Evolutionary conservation across 2,329 filamentous ascomycete species (phyloP), one percentile per base, ranked within the genome.

Genomic region (Myriosclerotinia duriaeana): DNA sequence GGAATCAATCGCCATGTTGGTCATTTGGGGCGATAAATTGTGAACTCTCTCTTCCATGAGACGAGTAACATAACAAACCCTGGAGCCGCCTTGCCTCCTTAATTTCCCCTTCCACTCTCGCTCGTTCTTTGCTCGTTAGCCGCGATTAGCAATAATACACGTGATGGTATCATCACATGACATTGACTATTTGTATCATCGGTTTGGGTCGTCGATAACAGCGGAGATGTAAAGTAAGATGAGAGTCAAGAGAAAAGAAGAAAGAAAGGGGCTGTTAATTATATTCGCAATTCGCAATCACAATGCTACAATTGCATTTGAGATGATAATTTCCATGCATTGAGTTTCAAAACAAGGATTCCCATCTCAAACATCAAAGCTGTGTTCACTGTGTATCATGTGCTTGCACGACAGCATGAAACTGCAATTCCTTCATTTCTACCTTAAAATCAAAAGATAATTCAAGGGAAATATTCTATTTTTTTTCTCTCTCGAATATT

Each of bases 341-440:
- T 64, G 42, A 46, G 26, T 46, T 53, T 36, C n/a, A n/a, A 58
- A 65, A 58, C 53, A 34, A 58, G 62, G 62, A 58, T 59, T 44
- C 17, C 53, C 62, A 53, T 59, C 50, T 52, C n/a, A 46, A 58
- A 38, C 12, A n/a, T 48, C 30, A 48, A 42, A 53, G 62, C 44
- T 30, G 34, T 50, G 53, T 59, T 65, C 53, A 56, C 62, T n/a
- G 26, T 48, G 62, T 42, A 65, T 64, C 40, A 38, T 64, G 61
- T 54, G 38, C 61, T 56, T 26, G 61, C 20, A 42, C 12, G 34
- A 50, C 40, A 64, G 20, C 38, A 50, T 65, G 62, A 58, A 65
- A 50, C 40, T 30, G 17, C 62, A 63, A 30, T 53, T 42, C 9
- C 11, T 38, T n/a, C 7, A 48, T 42, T 38, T 64, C 26, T 59